Evolutionary conservation across 495 filamentous ascomycete species (phyloP).

Genomic region (Penicillium soppii): DNA sequence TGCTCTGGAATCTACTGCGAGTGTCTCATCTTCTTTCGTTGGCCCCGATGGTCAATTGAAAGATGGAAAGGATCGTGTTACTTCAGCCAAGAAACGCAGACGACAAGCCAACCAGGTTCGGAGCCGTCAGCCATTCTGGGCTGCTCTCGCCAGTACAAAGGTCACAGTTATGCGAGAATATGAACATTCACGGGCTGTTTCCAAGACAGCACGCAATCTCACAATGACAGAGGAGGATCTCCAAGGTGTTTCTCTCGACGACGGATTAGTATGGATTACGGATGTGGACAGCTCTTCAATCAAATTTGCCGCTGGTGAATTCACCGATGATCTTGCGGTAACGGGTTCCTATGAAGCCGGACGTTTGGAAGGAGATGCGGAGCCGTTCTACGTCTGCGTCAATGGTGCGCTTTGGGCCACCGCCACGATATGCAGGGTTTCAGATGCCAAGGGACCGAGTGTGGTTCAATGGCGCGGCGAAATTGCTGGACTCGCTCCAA

Average conservation of each 20-base stretch:
- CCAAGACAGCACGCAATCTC: conserved; percentile 64
- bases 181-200: conserved; percentile 76
- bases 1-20: conserved; percentile 43
- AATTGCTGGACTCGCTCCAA: conserved; percentile 83
- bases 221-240: conserved; percentile 80
- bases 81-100: conserved; percentile 74
- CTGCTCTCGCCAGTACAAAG: conserved; percentile 89
- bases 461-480: conserved; percentile 69
- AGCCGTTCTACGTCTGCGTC: conserved; percentile 85
- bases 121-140: conserved; percentile 90
- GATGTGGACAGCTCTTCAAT: conserved; percentile 80
- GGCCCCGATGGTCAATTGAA: conserved; percentile 55
- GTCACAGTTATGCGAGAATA: conserved; percentile 92
- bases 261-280: conserved; percentile 82
- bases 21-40: conserved; percentile 44
- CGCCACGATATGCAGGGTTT: conserved; percentile 61
- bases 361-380: conserved; percentile 47
- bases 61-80: conserved; percentile 55
- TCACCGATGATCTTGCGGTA: conserved; percentile 45
- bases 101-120: conserved; percentile 87
- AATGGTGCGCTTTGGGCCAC: conserved; percentile 90
- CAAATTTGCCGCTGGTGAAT: conserved; percentile 74
- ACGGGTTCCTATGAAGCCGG: conserved; percentile 34
- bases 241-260: conserved; percentile 76
- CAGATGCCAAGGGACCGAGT: conserved; percentile 51